Evolutionary conservation across 2,329 filamentous ascomycete species (phyloP).

Genomic region (Pseudogymnoascus sp.): DNA sequence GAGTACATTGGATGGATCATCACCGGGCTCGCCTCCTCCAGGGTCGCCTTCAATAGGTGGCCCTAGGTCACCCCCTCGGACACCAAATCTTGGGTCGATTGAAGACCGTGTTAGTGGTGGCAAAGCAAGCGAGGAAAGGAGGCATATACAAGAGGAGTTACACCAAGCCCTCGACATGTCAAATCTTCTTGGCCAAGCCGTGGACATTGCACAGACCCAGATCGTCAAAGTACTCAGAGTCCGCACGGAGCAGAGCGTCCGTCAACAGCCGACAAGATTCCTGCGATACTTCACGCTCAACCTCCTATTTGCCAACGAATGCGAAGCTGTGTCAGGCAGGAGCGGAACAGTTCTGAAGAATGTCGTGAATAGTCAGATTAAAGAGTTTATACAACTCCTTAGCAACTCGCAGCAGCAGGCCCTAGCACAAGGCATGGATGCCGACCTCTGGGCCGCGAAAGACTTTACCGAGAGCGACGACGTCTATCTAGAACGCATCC

Average conservation of each 20-base stretch:
- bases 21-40: constrained; percentile 19
- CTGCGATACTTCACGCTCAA: constrained; percentile 77
- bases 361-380: constrained; percentile 73
- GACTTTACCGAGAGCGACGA: constrained; percentile 61
- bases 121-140: constrained; percentile 12
- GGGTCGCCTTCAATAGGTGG: constrained; percentile 18
- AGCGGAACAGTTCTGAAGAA: constrained; percentile 69
- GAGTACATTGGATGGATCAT: constrained; percentile 53
- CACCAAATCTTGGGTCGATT: constrained; percentile 23
- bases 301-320: constrained; percentile 75
- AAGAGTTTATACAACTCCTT: constrained; percentile 65
- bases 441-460: constrained; percentile 69
- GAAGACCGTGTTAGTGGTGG: constrained; percentile 19
- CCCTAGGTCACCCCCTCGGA: constrained; percentile 26
- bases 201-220: constrained; percentile 72
- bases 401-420: constrained; percentile 66
- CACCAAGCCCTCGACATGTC: constrained; percentile 69
- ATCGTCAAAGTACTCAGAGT: constrained; percentile 69
- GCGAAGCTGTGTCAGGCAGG: constrained; percentile 73
- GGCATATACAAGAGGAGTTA: constrained; percentile 61
- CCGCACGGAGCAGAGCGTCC: constrained; percentile 62
- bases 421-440: constrained; percentile 68
- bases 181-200: constrained; percentile 68
- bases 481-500: constrained; percentile 51
- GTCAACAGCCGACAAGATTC: constrained; percentile 60